phyloP scores from a whole-genome alignment of 441 rosid species.

The Corymbia calophylla region DNA sequence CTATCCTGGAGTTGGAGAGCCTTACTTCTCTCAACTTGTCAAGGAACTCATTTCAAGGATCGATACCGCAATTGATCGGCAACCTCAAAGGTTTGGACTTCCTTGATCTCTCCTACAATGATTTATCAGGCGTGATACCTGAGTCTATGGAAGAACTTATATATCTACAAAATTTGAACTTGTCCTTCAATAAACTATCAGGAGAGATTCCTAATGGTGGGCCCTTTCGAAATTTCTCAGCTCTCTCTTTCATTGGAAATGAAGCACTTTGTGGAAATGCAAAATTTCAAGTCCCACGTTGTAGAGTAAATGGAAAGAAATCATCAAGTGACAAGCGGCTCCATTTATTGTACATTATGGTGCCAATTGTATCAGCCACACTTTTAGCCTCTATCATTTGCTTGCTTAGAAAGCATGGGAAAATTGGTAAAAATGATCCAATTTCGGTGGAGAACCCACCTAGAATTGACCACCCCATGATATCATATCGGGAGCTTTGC shows the following conservation, averaged over 20 bases:
- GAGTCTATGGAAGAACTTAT: constrained; percentile 2
- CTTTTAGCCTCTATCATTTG: too few species aligned
- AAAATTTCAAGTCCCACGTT: background rate
- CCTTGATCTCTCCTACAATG: constrained; percentile 15
- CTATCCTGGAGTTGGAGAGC: background rate
- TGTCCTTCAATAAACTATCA: constrained; percentile 19
- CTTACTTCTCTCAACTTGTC: constrained; percentile 5
- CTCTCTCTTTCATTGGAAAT: constrained; percentile 13
- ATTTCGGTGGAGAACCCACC: too few species aligned
- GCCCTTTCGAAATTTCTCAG: constrained; percentile 2
- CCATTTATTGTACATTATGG: too few species aligned
- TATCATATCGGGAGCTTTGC: background rate
- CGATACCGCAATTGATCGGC: constrained; percentile 1
- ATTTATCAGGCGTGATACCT: constrained; percentile 17
- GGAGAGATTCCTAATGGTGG: constrained; percentile 26
- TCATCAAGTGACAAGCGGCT: too few species aligned
- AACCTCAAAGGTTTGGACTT: background rate
- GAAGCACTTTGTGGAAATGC: constrained; percentile 6
- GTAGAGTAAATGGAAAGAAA: background rate
- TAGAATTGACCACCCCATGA: too few species aligned
- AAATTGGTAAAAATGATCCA: rapidly evolving
- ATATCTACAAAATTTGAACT: constrained; percentile 2
- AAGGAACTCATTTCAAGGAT: constrained; percentile 1
- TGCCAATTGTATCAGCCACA: too few species aligned
- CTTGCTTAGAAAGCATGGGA: too few species aligned